Base-by-base conservation (phyloP, 2,329 filamentous ascomycete species). In the Tolypocladium pustulatum region DNA sequence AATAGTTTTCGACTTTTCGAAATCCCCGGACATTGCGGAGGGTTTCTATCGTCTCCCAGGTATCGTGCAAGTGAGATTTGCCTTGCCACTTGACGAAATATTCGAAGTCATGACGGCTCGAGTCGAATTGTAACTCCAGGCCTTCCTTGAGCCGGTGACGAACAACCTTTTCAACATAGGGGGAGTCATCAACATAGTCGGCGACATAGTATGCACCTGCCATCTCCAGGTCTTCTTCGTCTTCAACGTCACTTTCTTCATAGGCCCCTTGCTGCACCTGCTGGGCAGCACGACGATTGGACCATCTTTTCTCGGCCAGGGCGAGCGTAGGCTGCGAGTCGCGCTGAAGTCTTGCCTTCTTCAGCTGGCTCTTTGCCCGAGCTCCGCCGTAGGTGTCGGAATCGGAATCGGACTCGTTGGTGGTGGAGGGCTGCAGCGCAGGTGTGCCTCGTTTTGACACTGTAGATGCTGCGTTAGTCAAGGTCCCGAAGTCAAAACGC, bases 11-110 rank as follows among this genome's bases (percentile, higher is more conserved):
- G 9, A 99, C 81, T 60, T 92, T 91, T 55, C 92, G 89, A 64
- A 88, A 87, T 61, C 94, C 93, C 62, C 90, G 90, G 69, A 87
- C 88, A n/a, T 86, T 83, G 30, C 84, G 81, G 34, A 97, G 82
- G 25, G 79, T 82, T 58, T 90, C 86, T 60, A 87, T 87, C 0
- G 86, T 87, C 73, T 97, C 92, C 93, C 94, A 99, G 0, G 91
- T 96, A 59, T 95, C 90, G 76, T 99, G 94, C 65, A 96, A 87
- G 71, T 99, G 91, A 13, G 94, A 96, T 73, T 91, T 90, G 64
- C 88, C 90, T 73, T 97, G 90, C 94, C 95, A 99, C 76, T 99
- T 99, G 73, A 99, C 91, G 73, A 87, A 83, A 66, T 81, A 99
- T 68, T 97, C 91, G 66, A 94, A 97, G 69, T 97, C 90, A 57